Percentiles rank a stretch among this genome's conserved stretches.
Conservation (phyloP, 1,284 basidiomycete species). For the Apiotrichum akiyoshidainum region DNA sequence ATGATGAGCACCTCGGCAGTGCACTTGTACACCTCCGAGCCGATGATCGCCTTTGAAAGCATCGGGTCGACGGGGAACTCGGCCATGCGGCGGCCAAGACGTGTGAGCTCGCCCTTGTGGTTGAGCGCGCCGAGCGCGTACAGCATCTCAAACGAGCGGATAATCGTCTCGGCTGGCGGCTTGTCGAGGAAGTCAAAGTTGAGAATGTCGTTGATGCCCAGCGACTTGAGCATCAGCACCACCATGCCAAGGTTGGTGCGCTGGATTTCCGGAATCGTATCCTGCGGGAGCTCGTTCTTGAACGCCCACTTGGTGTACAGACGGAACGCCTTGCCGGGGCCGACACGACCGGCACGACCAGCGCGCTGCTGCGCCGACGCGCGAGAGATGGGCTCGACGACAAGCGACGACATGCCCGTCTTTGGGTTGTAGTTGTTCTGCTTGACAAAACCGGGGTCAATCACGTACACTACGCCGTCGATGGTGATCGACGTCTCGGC, state of each 20-base stretch:
- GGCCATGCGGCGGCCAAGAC: slow-evolving; percentile 93
- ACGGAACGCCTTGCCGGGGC: slow-evolving; percentile 96
- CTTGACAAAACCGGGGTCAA: slow-evolving; percentile 96
- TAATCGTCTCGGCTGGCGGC: slow-evolving; percentile 92
- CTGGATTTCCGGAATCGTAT: slow-evolving; percentile 61
- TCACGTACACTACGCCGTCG: slow-evolving; percentile 95
- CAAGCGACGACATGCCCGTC: slow-evolving; percentile 91
- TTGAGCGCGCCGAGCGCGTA: slow-evolving; percentile 96
- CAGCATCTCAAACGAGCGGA: slow-evolving; percentile 86
- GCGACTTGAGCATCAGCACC: slow-evolving; percentile 60
- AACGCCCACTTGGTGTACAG: slow-evolving; percentile 65
- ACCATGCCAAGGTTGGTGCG: slow-evolving; percentile 53
- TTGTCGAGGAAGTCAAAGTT: slow-evolving; percentile 64
- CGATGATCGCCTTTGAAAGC: slow-evolving; percentile 93
- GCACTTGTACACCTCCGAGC: slow-evolving; percentile 89
- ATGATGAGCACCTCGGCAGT: slow-evolving; percentile 98
- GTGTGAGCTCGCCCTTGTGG: slow-evolving; percentile 92
- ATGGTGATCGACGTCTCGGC: slow-evolving; percentile 98
- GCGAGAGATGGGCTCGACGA: slow-evolving; percentile 90
- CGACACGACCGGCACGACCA: slow-evolving; percentile 93
- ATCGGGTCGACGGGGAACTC: slow-evolving; percentile 99
- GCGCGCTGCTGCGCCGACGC: slow-evolving; percentile 97
- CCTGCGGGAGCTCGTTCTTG: slow-evolving; percentile 60
- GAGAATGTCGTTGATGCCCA: slow-evolving; percentile 63
- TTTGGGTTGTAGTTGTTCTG: slow-evolving; percentile 96